Evolutionary conservation across 768 basidiomycete genomes (phyloP), one percentile per base, ranked within the genome.

Genomic region (Mycena rosella): DNA sequence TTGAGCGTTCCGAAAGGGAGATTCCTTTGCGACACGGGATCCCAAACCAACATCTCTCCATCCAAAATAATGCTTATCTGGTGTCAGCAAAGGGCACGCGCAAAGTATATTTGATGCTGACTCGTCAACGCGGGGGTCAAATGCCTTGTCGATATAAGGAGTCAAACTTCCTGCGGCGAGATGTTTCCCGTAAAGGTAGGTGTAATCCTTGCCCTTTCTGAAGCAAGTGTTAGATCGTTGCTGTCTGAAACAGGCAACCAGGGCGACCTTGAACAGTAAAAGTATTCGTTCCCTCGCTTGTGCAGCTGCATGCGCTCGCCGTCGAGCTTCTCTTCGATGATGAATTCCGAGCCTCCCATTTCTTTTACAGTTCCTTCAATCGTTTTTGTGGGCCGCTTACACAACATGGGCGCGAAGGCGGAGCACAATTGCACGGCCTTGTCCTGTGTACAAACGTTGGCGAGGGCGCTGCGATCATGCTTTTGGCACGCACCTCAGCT

Each of bases 31-130:
- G 94, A 90, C 4, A 92, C 84, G 0, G 97, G 97, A 78, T 99
- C 98, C 93, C 94, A 99, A 3, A 98, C 97, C 34, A 99, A 82
- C 97, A 99, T 99, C 78, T 99, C 98, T 0, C 98, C 98, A 72
- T 99, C 98, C 17, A 99, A 78, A 52, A 99, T 94, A 72, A 97
- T 91, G 55, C 97, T 98, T 22, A 7, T 10, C 9, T 57, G 36
- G 36, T 29, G 66, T 63, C 34, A 60, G 54, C 56, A 66, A 27
- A 27, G 34, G 15, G 15, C 42, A 49, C 36, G 5, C 24, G 22
- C 20, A 36, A 34, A 15, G 24, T 7, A 22, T 47, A 20, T 34
- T 47, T 36, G 74, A 32, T 15, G 75, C 95, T 72, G 68, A 98
- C 97, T 96, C 92, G 5, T 92, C 88, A 5, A 98, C 86, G 5